Evolutionary conservation across 352 stramenopile species (phyloP).

Genomic region (Phytopythium boreale): DNA sequence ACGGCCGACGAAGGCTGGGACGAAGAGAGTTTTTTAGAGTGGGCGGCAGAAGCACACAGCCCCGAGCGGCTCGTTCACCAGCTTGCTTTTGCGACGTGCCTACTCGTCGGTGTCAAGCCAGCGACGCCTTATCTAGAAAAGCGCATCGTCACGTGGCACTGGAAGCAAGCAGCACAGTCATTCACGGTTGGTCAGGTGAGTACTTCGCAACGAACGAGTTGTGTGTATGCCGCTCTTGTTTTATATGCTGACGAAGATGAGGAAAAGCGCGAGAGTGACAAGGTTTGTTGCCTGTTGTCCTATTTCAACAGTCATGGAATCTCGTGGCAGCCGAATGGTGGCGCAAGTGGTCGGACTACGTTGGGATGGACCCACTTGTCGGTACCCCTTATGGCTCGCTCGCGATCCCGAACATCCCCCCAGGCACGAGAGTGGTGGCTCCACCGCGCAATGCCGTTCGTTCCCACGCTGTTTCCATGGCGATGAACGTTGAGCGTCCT

Average conservation of each 20-base stretch:
- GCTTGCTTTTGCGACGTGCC: slow-evolving; percentile 69
- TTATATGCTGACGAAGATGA: neutral
- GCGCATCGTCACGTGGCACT: slow-evolving; percentile 73
- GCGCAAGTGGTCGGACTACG: slow-evolving; percentile 79
- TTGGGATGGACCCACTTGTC: slow-evolving; percentile 53
- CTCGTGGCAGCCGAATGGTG: slow-evolving; percentile 74
- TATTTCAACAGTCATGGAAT: slow-evolving; percentile 54
- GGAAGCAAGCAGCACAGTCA: slow-evolving; percentile 41
- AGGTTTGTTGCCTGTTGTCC: slow-evolving; percentile 9
- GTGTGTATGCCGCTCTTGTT: neutral
- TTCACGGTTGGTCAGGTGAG: slow-evolving; percentile 55
- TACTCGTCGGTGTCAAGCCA: slow-evolving; percentile 76
- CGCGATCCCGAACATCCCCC: slow-evolving; percentile 47
- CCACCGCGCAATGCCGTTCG: slow-evolving; percentile 11
- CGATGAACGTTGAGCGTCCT: slow-evolving; percentile 27
- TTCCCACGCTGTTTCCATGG: slow-evolving; percentile 8
- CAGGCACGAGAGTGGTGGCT: slow-evolving; percentile 28
- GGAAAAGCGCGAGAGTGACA: neutral
- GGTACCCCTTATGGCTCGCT: slow-evolving; percentile 60
- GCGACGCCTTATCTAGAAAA: slow-evolving; percentile 63
- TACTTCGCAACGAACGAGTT: neutral
- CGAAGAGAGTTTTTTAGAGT: slow-evolving; percentile 48
- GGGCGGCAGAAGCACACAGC: slow-evolving; percentile 31
- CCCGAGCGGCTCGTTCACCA: slow-evolving; percentile 63
- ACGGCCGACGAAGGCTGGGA: slow-evolving; percentile 35